phyloP scores from a whole-genome alignment of 345 rosid species.

The Populus nigra region DNA sequence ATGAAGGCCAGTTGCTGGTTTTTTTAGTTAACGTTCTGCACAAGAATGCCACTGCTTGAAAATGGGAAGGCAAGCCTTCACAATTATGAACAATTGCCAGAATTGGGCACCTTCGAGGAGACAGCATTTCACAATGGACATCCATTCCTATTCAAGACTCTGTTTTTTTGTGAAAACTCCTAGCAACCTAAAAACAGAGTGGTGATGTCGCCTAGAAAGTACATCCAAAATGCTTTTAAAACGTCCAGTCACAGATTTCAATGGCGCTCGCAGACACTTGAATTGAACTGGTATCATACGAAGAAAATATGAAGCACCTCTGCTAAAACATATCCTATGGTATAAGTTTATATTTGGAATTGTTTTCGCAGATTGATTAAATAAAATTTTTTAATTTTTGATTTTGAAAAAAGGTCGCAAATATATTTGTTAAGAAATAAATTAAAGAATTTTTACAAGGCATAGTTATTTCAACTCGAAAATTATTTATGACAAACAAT shows the following conservation, averaged over 20 bases:
- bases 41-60: neutral
- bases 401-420: too few relatives aligned
- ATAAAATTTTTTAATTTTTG: too few relatives aligned
- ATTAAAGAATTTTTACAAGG: too few relatives aligned
- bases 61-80: neutral
- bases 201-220: too few relatives aligned
- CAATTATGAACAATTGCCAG: neutral
- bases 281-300: neutral
- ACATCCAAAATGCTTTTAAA: neutral
- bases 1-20: neutral
- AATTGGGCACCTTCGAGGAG: neutral
- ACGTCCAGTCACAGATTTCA: neutral
- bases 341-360: too few relatives aligned
- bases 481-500: too few relatives aligned
- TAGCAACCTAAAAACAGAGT: neutral
- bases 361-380: too few relatives aligned
- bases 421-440: too few relatives aligned
- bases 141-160: neutral
- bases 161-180: too few relatives aligned
- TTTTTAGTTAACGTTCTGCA: neutral
- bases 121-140: neutral
- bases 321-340: neutral
- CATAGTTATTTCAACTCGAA: too few relatives aligned
- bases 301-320: neutral
- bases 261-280: neutral